phyloP scores from a whole-genome alignment of 129 eudicot genomes.

The Rutidosis leptorrhynchoides region DNA sequence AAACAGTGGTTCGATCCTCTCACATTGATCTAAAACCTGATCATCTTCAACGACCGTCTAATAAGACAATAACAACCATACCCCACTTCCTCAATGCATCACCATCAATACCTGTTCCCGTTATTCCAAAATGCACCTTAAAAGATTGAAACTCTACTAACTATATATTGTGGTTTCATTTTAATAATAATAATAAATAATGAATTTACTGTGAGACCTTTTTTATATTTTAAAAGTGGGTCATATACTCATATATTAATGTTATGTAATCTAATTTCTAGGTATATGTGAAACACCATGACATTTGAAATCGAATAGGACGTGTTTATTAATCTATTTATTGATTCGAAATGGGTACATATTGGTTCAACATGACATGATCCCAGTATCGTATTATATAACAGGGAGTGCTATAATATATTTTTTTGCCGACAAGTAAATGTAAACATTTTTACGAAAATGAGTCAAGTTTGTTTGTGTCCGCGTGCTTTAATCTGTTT shows the following conservation, averaged over 20 bases:
- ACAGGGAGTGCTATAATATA: neutral
- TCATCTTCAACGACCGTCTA: conserved; percentile 11
- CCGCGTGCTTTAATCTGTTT: conserved; percentile 22
- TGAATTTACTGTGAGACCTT: no score
- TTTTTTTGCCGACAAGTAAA: neutral
- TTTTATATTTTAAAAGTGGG: no score
- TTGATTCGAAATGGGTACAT: no score
- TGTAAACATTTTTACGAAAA: neutral
- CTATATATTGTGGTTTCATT: neutral
- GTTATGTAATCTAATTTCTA: no score
- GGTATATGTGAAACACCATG: no score
- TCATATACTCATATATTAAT: no score
- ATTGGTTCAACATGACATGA: neutral
- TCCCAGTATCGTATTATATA: neutral
- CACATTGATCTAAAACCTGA: conserved; percentile 15
- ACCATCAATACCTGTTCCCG: conserved; percentile 4
- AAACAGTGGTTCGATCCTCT: neutral
- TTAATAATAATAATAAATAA: no score
- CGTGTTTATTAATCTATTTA: no score
- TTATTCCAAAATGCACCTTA: neutral
- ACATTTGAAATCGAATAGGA: no score
- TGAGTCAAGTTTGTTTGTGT: conserved; percentile 10
- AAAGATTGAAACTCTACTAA: neutral
- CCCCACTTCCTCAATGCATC: conserved; percentile 19
- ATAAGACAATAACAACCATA: conserved; percentile 14